Evolutionary conservation across 805 yeast genomes (phyloP).

Genomic region (Tetrapisispora fleetii): DNA sequence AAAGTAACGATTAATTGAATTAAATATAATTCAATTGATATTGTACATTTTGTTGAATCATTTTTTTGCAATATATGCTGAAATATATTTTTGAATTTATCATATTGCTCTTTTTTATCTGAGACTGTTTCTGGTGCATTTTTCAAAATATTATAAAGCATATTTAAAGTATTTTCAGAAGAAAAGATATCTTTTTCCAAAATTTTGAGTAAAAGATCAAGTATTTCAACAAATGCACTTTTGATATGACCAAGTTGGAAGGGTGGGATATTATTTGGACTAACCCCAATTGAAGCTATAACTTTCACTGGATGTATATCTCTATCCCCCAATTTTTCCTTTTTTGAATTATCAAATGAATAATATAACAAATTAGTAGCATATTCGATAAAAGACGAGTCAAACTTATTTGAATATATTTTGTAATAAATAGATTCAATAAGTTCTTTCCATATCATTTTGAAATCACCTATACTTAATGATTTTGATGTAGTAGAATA

Average conservation of each 20-base stretch:
- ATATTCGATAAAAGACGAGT: neutral
- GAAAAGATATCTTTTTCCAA: neutral
- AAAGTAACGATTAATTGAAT: neutral
- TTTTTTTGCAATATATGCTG: neutral
- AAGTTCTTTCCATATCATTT: conserved; percentile 9
- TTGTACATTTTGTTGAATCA: neutral
- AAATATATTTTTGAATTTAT: neutral
- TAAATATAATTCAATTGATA: neutral
- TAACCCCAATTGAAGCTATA: conserved; percentile 18
- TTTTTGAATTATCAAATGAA: neutral
- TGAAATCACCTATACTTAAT: conserved; percentile 3
- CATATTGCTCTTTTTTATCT: neutral
- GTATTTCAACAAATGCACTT: neutral
- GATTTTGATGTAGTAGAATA: conserved; percentile 3
- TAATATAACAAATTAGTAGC: neutral
- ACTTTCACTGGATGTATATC: conserved; percentile 12
- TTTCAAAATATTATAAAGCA: neutral
- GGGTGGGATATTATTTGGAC: conserved; percentile 11
- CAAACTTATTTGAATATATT: neutral
- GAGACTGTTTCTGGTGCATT: neutral
- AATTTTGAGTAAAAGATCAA: neutral
- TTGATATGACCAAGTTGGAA: conserved; percentile 2
- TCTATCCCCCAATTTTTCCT: neutral
- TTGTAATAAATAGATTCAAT: conserved; percentile 11
- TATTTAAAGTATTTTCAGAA: neutral